Percentiles rank a stretch among this genome's conserved stretches.
phyloP scores from a whole-genome alignment of 176 grass and related monocot species.

The Aegilops sharonensis region DNA sequence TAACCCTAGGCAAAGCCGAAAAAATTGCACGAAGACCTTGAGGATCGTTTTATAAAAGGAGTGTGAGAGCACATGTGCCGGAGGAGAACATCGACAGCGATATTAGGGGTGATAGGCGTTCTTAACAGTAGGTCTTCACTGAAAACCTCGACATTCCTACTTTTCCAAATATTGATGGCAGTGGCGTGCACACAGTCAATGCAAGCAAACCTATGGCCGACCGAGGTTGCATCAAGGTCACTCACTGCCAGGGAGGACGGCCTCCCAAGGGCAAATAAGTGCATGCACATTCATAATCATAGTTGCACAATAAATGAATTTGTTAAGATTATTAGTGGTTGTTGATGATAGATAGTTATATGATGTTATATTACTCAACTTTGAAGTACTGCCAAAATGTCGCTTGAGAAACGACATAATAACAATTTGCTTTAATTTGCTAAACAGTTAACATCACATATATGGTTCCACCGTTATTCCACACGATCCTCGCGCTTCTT shows the following conservation, averaged over 20 bases:
- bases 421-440: not conserved
- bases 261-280: not conserved
- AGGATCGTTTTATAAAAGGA: not conserved
- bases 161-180: not conserved
- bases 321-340: not conserved
- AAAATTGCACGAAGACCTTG: not conserved
- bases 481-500: not conserved
- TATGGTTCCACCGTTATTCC: not conserved
- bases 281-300: not conserved
- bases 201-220: not conserved
- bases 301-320: not conserved
- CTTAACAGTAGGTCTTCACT: rapidly evolving
- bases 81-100: not conserved
- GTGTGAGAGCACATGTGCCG: too few relatives aligned
- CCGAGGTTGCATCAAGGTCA: not conserved
- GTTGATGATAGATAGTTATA: not conserved
- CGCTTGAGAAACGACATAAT: not conserved
- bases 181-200: not conserved
- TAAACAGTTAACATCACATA: not conserved
- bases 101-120: not conserved
- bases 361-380: not conserved
- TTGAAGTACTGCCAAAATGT: not conserved
- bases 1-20: not conserved
- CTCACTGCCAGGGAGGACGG: not conserved
- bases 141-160: not conserved